A percentile compares a stretch with the other conserved stretches of the same genome.
Evolutionary conservation across 2,329 filamentous ascomycete genomes (phyloP).

Genomic region (Pyrenophora tritici-repentis): DNA sequence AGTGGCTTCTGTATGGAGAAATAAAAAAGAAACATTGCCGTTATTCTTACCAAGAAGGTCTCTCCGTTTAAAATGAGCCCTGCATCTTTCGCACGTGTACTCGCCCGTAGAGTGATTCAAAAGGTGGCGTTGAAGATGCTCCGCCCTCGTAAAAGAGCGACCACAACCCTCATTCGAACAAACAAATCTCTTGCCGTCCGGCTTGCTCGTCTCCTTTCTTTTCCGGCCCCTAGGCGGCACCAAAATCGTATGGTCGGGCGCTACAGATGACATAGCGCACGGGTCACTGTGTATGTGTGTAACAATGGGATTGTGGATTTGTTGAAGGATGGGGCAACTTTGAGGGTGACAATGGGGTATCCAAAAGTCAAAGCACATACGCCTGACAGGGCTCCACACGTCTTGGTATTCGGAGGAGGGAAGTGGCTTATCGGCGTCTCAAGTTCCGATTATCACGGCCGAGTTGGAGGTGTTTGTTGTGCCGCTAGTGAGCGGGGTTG

Average conservation of each 20-base stretch:
- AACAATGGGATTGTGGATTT: constrained; percentile 15
- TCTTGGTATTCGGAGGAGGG: constrained; percentile 12
- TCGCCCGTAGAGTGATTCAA: constrained; percentile 73
- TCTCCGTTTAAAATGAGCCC: constrained; percentile 64
- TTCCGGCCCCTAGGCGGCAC: constrained; percentile 65
- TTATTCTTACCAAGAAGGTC: constrained; percentile 60
- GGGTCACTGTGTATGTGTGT: background rate
- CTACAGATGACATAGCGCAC: constrained; percentile 24
- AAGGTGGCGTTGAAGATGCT: constrained; percentile 94
- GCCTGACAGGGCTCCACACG: constrained; percentile 2
- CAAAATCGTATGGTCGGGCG: constrained; percentile 24
- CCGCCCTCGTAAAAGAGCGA: constrained; percentile 91
- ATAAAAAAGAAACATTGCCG: constrained; percentile 4
- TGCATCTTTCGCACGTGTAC: constrained; percentile 63
- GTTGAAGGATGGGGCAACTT: constrained; percentile 36
- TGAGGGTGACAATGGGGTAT: constrained; percentile 7
- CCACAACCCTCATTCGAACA: constrained; percentile 85
- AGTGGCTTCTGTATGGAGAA: background rate
- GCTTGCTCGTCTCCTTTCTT: constrained; percentile 54
- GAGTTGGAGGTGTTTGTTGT: constrained; percentile 12
- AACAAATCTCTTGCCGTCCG: constrained; percentile 58
- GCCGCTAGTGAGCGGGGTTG: constrained; percentile 24
- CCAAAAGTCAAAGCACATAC: background rate
- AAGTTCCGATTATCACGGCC: constrained; percentile 19
- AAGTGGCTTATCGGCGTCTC: constrained; percentile 19